Conservation (phyloP, 192 early-diverging fungal genomes). For the Backusella macrospora region DNA sequence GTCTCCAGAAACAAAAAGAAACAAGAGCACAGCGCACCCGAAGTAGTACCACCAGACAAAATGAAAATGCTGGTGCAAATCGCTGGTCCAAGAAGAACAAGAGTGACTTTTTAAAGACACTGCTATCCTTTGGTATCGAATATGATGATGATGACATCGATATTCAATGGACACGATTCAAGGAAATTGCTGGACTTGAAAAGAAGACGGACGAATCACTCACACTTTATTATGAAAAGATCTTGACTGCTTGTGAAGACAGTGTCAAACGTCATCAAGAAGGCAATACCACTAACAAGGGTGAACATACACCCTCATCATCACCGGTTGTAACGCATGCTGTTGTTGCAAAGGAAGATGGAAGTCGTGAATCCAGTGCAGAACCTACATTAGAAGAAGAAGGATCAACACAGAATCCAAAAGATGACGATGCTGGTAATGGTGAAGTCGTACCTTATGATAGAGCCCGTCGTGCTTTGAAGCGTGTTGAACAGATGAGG, state of each 20-base stretch:
- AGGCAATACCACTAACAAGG: slow-evolving; percentile 8
- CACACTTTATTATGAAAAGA: slow-evolving; percentile 62
- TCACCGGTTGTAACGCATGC: not conserved
- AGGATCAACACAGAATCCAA: not conserved
- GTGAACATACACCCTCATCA: not conserved
- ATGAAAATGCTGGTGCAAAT: slow-evolving; percentile 35
- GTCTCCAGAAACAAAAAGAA: slow-evolving; percentile 43
- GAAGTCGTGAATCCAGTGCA: slow-evolving; percentile 40
- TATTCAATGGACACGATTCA: slow-evolving; percentile 67
- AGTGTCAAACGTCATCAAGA: slow-evolving; percentile 44
- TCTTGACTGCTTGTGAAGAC: slow-evolving; percentile 63
- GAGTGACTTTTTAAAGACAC: slow-evolving; percentile 56
- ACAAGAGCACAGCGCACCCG: slow-evolving; percentile 36
- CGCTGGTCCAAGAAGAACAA: slow-evolving; percentile 58
- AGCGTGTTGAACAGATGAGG: slow-evolving; percentile 70
- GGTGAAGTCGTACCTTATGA: slow-evolving; percentile 64
- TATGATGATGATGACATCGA: slow-evolving; percentile 30
- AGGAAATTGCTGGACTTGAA: slow-evolving; percentile 62
- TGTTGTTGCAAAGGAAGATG: not conserved
- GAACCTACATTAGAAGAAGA: slow-evolving; percentile 28
- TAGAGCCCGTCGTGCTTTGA: slow-evolving; percentile 68
- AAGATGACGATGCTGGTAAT: slow-evolving; percentile 41
- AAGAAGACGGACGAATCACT: slow-evolving; percentile 70
- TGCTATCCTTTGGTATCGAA: slow-evolving; percentile 59
- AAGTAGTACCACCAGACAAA: slow-evolving; percentile 41